These are phyloP conservation scores for Aegilops umbellulata DNA, from an alignment of 176 grass and related monocot species.

Conservation along the genomic window DNA sequence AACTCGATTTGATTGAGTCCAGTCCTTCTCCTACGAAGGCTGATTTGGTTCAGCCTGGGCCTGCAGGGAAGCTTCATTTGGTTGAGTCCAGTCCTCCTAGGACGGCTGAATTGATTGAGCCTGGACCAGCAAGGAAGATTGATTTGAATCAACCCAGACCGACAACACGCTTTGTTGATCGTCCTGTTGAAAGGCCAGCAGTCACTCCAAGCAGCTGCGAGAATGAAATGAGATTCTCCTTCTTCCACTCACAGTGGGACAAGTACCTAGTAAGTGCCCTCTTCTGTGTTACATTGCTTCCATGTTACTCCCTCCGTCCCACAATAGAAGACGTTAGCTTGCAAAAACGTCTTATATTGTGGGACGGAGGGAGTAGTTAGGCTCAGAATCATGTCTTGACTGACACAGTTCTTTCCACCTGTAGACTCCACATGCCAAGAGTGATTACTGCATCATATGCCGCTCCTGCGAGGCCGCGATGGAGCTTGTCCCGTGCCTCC, in stretches of 20 bases:
- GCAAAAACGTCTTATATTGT: too few species aligned
- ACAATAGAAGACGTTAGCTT: too few species aligned
- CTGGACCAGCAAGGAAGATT: slow-evolving; percentile 24
- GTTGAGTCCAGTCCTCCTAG: background rate
- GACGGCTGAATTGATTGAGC: slow-evolving; percentile 30
- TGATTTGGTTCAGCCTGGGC: slow-evolving; percentile 27
- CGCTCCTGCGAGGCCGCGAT: slow-evolving; percentile 39
- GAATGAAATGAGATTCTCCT: slow-evolving; percentile 51
- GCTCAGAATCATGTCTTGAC: background rate
- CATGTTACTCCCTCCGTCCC: too few species aligned
- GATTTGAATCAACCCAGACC: slow-evolving; percentile 32
- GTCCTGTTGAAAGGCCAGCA: slow-evolving; percentile 30
- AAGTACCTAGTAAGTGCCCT: slow-evolving; percentile 44
- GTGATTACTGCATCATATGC: slow-evolving; percentile 53
- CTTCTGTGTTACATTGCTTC: slow-evolving; percentile 22
- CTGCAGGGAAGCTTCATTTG: slow-evolving; percentile 33
- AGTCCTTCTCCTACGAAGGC: background rate
- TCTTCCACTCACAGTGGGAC: slow-evolving; percentile 64
- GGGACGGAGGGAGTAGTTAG: too few species aligned
- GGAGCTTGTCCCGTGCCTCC: slow-evolving; percentile 56
- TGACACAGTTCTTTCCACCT: slow-evolving; percentile 16
- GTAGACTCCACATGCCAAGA: slow-evolving; percentile 43
- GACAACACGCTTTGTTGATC: slow-evolving; percentile 36
- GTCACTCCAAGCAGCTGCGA: slow-evolving; percentile 26
- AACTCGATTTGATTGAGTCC: background rate